Evolutionary conservation across 1,139 yeast species (phyloP).

Genomic region (Tardiomyces blankii): DNA sequence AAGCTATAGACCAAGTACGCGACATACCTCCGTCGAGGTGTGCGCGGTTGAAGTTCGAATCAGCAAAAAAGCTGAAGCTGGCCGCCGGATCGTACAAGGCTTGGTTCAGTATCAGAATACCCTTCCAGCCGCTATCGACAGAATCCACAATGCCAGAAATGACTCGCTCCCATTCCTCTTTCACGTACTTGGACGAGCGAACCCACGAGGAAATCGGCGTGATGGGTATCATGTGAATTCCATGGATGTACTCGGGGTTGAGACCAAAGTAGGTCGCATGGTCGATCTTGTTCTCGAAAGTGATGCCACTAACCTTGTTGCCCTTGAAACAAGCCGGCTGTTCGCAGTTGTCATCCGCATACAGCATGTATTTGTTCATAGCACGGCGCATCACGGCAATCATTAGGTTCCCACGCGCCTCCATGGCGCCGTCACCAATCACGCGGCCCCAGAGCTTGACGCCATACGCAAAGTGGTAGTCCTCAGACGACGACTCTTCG

Average conservation of each 20-base stretch:
- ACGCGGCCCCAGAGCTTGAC: conserved; percentile 74
- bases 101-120: conserved; percentile 64
- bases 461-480: conserved; percentile 68
- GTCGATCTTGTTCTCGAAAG: conserved; percentile 76
- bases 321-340: conserved; percentile 46
- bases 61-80: conserved; percentile 60
- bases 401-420: conserved; percentile 63
- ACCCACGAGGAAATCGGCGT: conserved; percentile 77
- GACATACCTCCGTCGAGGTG: conserved; percentile 85
- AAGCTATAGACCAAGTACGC: conserved; percentile 79
- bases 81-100: conserved; percentile 62
- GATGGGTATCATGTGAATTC: conserved; percentile 88
- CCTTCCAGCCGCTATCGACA: conserved; percentile 82
- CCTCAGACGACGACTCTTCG: conserved; percentile 78
- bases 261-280: conserved; percentile 86
- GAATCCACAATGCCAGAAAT: conserved; percentile 39
- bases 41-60: conserved; percentile 32
- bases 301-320: conserved; percentile 66
- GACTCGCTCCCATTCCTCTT: conserved; percentile 66
- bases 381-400: conserved; percentile 52
- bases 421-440: conserved; percentile 59
- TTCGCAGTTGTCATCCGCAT: conserved; percentile 42
- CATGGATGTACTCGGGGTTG: conserved; percentile 72
- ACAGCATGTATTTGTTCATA: conserved; percentile 54
- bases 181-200: conserved; percentile 59